Evolutionary conservation across 352 stramenopile species (phyloP).

Genomic region (Halophytophthora batemanensis): DNA sequence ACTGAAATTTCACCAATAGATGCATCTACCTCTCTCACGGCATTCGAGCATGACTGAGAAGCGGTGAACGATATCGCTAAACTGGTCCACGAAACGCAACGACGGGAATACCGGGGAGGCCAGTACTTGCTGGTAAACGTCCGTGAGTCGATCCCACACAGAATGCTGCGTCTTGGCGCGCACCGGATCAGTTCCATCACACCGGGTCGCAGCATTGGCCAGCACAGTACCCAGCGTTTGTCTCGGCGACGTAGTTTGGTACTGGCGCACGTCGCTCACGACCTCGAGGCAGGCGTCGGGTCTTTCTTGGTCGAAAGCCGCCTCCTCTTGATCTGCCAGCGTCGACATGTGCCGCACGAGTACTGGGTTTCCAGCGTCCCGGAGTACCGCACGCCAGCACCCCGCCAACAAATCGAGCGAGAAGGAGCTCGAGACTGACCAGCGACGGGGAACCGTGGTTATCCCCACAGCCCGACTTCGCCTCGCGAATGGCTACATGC

Average conservation of each 20-base stretch:
- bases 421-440: too few species aligned
- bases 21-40: not conserved
- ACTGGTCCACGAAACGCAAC: constrained; percentile 6
- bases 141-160: constrained; percentile 12
- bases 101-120: not conserved
- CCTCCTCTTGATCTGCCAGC: constrained; percentile 4
- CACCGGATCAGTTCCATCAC: not conserved
- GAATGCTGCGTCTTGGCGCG: constrained; percentile 2
- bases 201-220: constrained; percentile 8
- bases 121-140: constrained; percentile 12
- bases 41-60: constrained; percentile 14
- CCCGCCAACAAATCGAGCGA: too few species aligned
- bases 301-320: too few species aligned
- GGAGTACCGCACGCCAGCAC: too few species aligned
- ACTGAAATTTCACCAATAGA: too few species aligned
- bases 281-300: too few species aligned
- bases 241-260: constrained; percentile 12
- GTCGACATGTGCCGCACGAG: constrained; percentile 8
- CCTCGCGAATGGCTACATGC: too few species aligned
- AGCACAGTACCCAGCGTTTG: constrained; percentile 11
- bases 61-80: constrained; percentile 12
- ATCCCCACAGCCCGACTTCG: too few species aligned
- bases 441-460: too few species aligned
- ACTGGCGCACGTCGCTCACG: constrained; percentile 5
- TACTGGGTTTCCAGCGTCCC: too few species aligned